Conservation (phyloP, 495 filamentous ascomycete genomes). For the Penicillium parvum region DNA sequence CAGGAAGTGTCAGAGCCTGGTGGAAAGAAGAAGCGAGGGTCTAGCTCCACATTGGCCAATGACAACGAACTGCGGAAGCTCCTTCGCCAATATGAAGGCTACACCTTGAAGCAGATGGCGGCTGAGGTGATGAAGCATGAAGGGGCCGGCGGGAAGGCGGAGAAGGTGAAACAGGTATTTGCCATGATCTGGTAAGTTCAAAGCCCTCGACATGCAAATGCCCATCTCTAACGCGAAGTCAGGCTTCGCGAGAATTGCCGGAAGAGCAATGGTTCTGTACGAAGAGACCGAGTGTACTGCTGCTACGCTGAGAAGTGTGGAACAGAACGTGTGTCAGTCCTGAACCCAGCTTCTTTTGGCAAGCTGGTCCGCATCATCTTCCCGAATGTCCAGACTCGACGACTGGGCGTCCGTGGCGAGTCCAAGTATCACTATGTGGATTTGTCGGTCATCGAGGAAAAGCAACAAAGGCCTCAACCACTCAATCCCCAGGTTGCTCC, state of each 20-base stretch:
- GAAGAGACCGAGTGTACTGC: slow-evolving; percentile 86
- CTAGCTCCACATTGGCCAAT: slow-evolving; percentile 74
- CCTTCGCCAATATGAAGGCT: slow-evolving; percentile 68
- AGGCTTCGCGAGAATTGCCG: slow-evolving; percentile 84
- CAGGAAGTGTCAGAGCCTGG: slow-evolving; percentile 61
- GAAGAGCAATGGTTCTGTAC: slow-evolving; percentile 77
- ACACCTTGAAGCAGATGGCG: slow-evolving; percentile 76
- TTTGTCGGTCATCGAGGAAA: slow-evolving; percentile 61
- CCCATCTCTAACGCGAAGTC: background rate
- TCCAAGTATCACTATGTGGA: slow-evolving; percentile 99
- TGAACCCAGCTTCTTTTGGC: slow-evolving; percentile 96
- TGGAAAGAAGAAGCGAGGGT: slow-evolving; percentile 59
- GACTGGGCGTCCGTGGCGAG: slow-evolving; percentile 89
- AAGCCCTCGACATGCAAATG: background rate
- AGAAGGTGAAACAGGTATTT: slow-evolving; percentile 94
- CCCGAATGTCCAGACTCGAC: slow-evolving; percentile 84
- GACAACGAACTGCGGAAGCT: slow-evolving; percentile 88
- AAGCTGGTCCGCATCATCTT: slow-evolving; percentile 96
- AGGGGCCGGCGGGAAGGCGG: slow-evolving; percentile 69
- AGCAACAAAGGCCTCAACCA: slow-evolving; percentile 35
- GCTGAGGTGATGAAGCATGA: slow-evolving; percentile 68
- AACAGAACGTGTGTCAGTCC: slow-evolving; percentile 82
- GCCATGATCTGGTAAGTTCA: slow-evolving; percentile 86
- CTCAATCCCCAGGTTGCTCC: slow-evolving; percentile 25
- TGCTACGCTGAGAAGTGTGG: slow-evolving; percentile 88